A percentile compares a stretch with the other conserved stretches of the same genome.
Evolutionary conservation across 2,329 filamentous ascomycete genomes (phyloP).

Genomic region (Bisporella sp.): DNA sequence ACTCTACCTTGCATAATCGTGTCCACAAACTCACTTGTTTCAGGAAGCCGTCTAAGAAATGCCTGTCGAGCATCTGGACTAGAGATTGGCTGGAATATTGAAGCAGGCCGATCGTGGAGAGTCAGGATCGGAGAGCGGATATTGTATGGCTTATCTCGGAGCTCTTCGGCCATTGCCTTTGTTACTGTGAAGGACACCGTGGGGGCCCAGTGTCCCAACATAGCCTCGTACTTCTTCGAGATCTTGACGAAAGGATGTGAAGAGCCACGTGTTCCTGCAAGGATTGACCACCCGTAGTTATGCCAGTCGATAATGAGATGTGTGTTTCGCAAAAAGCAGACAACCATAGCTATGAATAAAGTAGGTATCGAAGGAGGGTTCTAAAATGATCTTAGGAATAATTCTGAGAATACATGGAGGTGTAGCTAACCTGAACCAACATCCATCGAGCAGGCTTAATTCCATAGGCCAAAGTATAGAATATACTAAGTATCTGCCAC

Average conservation of each 20-base stretch:
- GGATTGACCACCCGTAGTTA: conserved; percentile 95
- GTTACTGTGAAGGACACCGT: conserved; percentile 81
- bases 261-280: conserved; percentile 53
- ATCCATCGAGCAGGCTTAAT: conserved; percentile 76
- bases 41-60: conserved; percentile 60
- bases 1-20: conserved; percentile 51
- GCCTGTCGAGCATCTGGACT: conserved; percentile 37
- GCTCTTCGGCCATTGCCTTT: conserved; percentile 73
- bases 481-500: conserved; percentile 70
- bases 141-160: conserved; percentile 56
- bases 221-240: conserved; percentile 70
- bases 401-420: neutral
- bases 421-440: conserved; percentile 45
- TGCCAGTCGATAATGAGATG: conserved; percentile 93
- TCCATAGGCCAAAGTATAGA: conserved; percentile 64
- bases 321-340: conserved; percentile 72
- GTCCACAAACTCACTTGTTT: conserved; percentile 53
- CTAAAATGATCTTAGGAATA: conserved; percentile 38
- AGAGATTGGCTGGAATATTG: conserved; percentile 68
- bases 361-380: conserved; percentile 96
- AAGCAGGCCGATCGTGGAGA: conserved; percentile 80
- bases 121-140: conserved; percentile 60
- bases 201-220: conserved; percentile 60
- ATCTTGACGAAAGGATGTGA: conserved; percentile 70
- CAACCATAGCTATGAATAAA: conserved; percentile 64